These are phyloP conservation scores for Polymyxa betae DNA, from an alignment of 208 protist genomes.

Conservation along the genomic window DNA sequence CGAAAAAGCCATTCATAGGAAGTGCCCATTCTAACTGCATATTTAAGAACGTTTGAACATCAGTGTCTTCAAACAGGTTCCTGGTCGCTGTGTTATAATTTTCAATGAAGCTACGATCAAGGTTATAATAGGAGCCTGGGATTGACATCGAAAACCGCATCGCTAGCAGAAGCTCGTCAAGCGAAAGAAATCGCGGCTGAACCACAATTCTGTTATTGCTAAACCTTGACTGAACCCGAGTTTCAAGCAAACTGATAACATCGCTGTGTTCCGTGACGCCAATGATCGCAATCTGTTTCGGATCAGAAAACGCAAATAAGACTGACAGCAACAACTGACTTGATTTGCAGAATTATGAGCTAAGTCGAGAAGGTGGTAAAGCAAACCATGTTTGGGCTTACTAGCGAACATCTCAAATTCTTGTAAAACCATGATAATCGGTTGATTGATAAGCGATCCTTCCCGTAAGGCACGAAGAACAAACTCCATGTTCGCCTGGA, in stretches of 20 bases:
- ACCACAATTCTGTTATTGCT: neutral
- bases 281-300: constrained; percentile 53
- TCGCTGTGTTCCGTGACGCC: neutral
- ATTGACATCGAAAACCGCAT: neutral
- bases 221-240: neutral
- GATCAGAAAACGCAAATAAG: no score
- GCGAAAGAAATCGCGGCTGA: neutral
- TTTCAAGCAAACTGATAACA: constrained; percentile 29
- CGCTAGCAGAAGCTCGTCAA: neutral
- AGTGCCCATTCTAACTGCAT: neutral
- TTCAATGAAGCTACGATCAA: neutral
- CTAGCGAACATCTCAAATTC: constrained; percentile 29
- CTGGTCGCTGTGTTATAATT: neutral
- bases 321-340: no score
- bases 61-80: neutral
- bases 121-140: neutral
- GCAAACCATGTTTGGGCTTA: neutral
- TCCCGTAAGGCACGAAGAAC: neutral
- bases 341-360: constrained; percentile 7
- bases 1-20: neutral
- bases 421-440: neutral
- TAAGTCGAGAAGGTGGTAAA: constrained; percentile 42
- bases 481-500: neutral
- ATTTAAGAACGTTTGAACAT: neutral
- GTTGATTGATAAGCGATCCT: constrained; percentile 23